Percentiles rank a stretch among this genome's conserved stretches.
These are phyloP conservation scores for Chlamydomonas applanata DNA, from an alignment of 139 green algal species.

Conservation along the genomic window DNA sequence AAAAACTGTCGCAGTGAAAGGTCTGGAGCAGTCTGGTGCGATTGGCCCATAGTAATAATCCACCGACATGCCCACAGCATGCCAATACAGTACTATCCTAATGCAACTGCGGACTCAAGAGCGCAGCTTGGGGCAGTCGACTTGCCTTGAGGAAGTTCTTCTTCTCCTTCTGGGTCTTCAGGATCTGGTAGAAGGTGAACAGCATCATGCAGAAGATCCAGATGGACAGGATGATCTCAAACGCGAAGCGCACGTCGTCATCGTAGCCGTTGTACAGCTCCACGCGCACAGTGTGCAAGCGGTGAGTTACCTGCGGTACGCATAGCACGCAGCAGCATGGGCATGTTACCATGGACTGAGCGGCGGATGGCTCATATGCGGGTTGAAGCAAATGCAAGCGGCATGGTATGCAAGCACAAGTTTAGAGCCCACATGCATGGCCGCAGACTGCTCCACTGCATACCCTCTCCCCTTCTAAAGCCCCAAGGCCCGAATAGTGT, in stretches of 20 bases:
- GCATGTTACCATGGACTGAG: too few species aligned
- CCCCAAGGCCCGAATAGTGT: background rate
- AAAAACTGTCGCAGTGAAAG: too few species aligned
- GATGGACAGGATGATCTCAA: constrained; percentile 70
- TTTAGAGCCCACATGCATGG: too few species aligned
- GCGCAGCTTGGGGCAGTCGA: too few species aligned
- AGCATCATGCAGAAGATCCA: constrained; percentile 47
- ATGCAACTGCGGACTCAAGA: too few species aligned
- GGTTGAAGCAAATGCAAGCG: too few species aligned
- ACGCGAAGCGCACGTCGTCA: constrained; percentile 55
- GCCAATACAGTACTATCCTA: too few species aligned
- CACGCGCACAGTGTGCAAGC: constrained; percentile 67
- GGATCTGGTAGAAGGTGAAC: constrained; percentile 21
- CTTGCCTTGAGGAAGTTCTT: constrained; percentile 36
- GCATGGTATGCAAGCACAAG: too few species aligned
- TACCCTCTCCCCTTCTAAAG: background rate
- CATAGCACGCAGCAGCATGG: background rate
- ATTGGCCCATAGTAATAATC: too few species aligned
- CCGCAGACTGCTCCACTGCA: too few species aligned
- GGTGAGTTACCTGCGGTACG: constrained; percentile 52
- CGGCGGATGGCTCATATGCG: background rate
- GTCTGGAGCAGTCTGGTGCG: too few species aligned
- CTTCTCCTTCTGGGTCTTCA: constrained; percentile 15
- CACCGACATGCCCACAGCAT: too few species aligned
- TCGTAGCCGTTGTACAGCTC: constrained; percentile 63